Evolutionary conservation across 2,329 filamentous ascomycete genomes (phyloP).

Genomic region (Thermothelomyces thermophilus): DNA sequence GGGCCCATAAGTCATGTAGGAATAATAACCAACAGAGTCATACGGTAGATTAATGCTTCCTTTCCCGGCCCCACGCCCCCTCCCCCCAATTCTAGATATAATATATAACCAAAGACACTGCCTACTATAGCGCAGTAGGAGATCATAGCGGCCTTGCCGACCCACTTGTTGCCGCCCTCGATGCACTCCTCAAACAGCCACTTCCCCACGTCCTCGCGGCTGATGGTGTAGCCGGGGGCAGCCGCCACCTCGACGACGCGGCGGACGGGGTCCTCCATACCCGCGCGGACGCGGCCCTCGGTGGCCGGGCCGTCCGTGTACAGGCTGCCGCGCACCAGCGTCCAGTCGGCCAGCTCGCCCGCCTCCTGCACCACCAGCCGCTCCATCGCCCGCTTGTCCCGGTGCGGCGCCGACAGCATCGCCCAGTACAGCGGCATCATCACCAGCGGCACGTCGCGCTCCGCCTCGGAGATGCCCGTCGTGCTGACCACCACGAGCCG

Average conservation of each 20-base stretch:
- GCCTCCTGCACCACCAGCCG: constrained; percentile 26
- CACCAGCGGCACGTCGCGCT: constrained; percentile 35
- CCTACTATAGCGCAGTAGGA: too few relatives aligned
- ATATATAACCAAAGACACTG: too few relatives aligned
- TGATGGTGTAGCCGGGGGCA: constrained; percentile 42
- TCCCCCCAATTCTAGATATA: background rate
- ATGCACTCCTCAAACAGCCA: constrained; percentile 41
- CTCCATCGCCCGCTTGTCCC: constrained; percentile 42
- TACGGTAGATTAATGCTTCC: too few relatives aligned
- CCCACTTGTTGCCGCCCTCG: constrained; percentile 27
- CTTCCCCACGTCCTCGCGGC: constrained; percentile 40
- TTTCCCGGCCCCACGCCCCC: too few relatives aligned
- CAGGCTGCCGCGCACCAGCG: constrained; percentile 30
- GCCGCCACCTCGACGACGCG: constrained; percentile 29
- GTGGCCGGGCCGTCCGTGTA: constrained; percentile 27
- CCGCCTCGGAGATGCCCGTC: constrained; percentile 36
- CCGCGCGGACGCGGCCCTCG: constrained; percentile 31
- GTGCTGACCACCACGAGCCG: constrained; percentile 35
- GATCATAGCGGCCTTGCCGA: constrained; percentile 33
- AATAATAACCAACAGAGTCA: too few relatives aligned
- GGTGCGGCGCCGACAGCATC: constrained; percentile 33
- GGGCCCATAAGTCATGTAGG: too few relatives aligned
- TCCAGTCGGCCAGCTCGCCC: constrained; percentile 26
- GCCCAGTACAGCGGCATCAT: constrained; percentile 37
- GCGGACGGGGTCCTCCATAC: constrained; percentile 33